Base-by-base conservation (phyloP, 768 basidiomycete species). In the Candolleomyces eurysporus region DNA sequence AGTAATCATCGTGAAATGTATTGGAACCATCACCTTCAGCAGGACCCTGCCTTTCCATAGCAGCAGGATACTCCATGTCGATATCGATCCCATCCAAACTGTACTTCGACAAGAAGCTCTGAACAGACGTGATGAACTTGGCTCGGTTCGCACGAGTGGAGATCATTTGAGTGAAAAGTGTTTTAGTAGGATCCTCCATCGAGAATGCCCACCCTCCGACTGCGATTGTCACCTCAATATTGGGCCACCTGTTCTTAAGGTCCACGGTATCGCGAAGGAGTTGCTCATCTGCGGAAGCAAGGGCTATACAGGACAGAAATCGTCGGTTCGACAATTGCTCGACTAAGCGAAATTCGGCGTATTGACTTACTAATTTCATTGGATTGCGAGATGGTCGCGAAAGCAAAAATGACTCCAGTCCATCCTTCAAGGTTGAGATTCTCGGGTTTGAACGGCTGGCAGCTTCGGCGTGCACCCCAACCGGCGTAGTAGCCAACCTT, bases 151-250 rank as follows among this genome's bases (percentile, higher is more conserved):
- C 26, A 17, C 54, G 36, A 17, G 26, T 61, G 6, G 61, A 30
- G 30, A 70, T 65, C 64, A 68, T 68, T 19, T 67, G 42, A 2
- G 66, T 60, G 54, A 57, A 57, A 11, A 57, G n/a, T 1, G 55
- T 57, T 14, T 31, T 64, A 54, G 40, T 68, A 5, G 61, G 64
- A 59, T 46, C 59, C 17, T 3, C 61, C 61, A 48, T 63, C 46
- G 67, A 69, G 58, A 69, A 69, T 22, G 53, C 61, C 66, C 66
- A 69, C 3, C 68, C 68, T 14, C 68, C 68, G 16, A 69, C 66
- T 13, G 66, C 66, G 26, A 69, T 66, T 22, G 66, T 21, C n/a
- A 69, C 68, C 39, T 69, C 39, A 4, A 69, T 39, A 4, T 51
- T 54, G 2, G 65, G 57, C 43, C 52, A 46, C 4, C 43, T 22